Base-by-base conservation (phyloP, 139 green algal species). In the Chlamydomonas urium region DNA sequence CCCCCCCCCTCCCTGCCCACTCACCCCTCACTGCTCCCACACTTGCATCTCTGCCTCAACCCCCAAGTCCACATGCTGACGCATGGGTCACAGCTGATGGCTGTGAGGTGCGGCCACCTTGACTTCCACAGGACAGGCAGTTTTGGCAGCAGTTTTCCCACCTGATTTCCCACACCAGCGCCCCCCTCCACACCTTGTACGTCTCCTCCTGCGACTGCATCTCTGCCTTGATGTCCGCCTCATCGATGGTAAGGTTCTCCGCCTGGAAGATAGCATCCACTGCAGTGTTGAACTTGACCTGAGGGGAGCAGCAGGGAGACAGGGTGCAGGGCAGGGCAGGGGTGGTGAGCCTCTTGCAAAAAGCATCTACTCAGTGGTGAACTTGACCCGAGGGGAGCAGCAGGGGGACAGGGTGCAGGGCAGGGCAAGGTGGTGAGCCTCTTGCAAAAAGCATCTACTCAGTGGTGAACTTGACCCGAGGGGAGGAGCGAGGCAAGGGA, bases 221-320 rank as follows among this genome's bases (percentile, higher is more conserved):
- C 53, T 83, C 78, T 1, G 66, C 61, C 35, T 75, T 19, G n/a
- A 83, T 45, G 1, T 75, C 69, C 19, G 38, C 34, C 33, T 78
- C 78, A 1, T 80, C 73, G 32, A 84, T 26, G 35, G 47, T 59
- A 32, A 84, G 38, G 1, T 31, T 28, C 47, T 75, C 62, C 17
- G 47, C 33, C 1, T 21, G 45, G n/a, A 57, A 80, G 65, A 84
- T 80, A 26, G 75, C 70, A 26, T 84, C 78, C 6, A 78, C 66
- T 2, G 70, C 73, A 36, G 80, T 48, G 57, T 84, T 84, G 68
- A 78, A 83, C 26, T 71, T 77, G 59, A 78, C 68, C 71, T 76
- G 59, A 14, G n/a, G n/a, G 37, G n/a, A n/a, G n/a, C n/a, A n/a
- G n/a, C n/a, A n/a, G n/a, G n/a, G n/a, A n/a, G n/a, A n/a, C n/a